These are phyloP conservation scores for Juglanconis juglandina DNA, from an alignment of 2,329 filamentous ascomycete genomes.

Conservation along the genomic window DNA sequence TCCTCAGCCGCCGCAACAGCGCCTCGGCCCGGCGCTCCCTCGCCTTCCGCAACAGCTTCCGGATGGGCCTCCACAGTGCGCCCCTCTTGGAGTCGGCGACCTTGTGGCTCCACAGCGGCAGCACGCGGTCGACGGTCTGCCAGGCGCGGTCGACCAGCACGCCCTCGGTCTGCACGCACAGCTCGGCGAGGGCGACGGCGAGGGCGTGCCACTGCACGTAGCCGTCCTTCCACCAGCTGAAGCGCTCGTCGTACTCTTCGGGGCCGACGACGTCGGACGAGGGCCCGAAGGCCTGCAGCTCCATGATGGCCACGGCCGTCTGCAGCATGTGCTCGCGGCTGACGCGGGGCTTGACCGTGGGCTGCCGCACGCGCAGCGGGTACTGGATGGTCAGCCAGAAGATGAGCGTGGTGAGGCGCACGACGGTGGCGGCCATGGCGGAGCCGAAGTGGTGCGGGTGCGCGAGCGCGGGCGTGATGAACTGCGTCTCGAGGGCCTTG, in stretches of 20 bases:
- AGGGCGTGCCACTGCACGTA: constrained; percentile 56
- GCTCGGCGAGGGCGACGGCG: constrained; percentile 49
- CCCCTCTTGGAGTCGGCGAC: constrained; percentile 50
- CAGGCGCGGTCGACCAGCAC: constrained; percentile 47
- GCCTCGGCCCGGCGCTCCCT: constrained; percentile 35
- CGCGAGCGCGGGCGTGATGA: constrained; percentile 30
- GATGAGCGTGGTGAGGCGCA: constrained; percentile 43
- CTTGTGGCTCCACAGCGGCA: constrained; percentile 38
- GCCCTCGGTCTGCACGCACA: constrained; percentile 46
- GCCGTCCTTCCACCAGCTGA: constrained; percentile 45
- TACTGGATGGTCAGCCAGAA: constrained; percentile 46
- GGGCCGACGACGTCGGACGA: constrained; percentile 29
- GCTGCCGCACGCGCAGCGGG: constrained; percentile 34
- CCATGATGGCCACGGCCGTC: constrained; percentile 45
- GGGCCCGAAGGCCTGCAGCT: constrained; percentile 33
- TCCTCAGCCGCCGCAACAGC: constrained; percentile 24
- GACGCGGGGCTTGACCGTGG: constrained; percentile 29
- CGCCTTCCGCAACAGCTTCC: constrained; percentile 50
- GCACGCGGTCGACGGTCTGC: constrained; percentile 43
- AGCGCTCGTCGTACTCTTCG: constrained; percentile 27
- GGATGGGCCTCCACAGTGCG: constrained; percentile 52
- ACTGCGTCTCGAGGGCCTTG: constrained; percentile 36
- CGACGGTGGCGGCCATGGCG: constrained; percentile 35
- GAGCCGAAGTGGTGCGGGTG: constrained; percentile 32
- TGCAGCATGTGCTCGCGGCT: constrained; percentile 42